Conservation (phyloP, 176 grass and related monocot genomes). For the Triticum timopheevii region DNA sequence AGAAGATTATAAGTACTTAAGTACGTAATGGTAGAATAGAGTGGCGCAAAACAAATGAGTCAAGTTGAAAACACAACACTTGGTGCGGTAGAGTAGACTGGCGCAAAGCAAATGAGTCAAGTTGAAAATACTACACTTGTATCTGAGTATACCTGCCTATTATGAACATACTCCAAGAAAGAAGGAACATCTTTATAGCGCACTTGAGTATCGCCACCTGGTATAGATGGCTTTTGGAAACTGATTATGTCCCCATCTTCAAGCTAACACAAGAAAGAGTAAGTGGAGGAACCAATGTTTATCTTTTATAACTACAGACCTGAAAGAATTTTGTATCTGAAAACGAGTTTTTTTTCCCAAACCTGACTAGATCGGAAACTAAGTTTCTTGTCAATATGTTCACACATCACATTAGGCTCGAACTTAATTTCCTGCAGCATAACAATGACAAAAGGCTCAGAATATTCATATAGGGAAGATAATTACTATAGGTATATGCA, state of each 20-base stretch:
- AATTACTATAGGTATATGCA: slow-evolving; percentile 8
- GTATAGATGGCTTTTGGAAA: slow-evolving; percentile 59
- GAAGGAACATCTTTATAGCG: slow-evolving; percentile 91
- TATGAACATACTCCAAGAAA: slow-evolving; percentile 97
- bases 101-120: not conserved
- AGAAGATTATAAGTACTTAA: not conserved
- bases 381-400: slow-evolving; percentile 85
- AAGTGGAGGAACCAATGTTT: not conserved
- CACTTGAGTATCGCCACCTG: slow-evolving; percentile 45
- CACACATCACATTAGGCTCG: slow-evolving; percentile 92
- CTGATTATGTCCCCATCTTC: slow-evolving; percentile 95
- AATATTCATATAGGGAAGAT: slow-evolving; percentile 19
- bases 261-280: slow-evolving; percentile 50
- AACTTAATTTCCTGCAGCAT: slow-evolving; percentile 92
- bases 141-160: slow-evolving; percentile 77
- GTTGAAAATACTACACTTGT: slow-evolving; percentile 10
- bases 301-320: not conserved
- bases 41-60: not conserved
- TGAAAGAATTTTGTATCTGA: slow-evolving; percentile 16
- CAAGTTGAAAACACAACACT: slow-evolving; percentile 8
- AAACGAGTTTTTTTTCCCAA: slow-evolving; percentile 12
- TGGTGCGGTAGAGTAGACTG: slow-evolving; percentile 5
- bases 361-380: slow-evolving; percentile 87
- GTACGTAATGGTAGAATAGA: not conserved
- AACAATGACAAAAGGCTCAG: slow-evolving; percentile 29